Percentiles rank a stretch among this genome's conserved stretches.
Evolutionary conservation across 495 filamentous ascomycete genomes (phyloP).

Genomic region (Penicillium riverlandense): DNA sequence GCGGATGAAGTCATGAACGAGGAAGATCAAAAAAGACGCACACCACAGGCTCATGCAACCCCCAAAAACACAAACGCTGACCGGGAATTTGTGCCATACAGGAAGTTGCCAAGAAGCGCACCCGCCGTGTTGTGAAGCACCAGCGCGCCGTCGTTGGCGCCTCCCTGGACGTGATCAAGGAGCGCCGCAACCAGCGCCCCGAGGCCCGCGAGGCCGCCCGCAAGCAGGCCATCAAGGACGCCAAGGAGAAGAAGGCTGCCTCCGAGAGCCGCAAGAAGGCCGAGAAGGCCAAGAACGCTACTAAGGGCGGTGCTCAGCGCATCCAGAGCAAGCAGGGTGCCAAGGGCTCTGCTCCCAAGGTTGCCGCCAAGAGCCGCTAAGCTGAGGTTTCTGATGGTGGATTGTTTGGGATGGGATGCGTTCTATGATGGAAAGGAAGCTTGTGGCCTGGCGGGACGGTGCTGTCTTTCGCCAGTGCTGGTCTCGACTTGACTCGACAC

Average conservation of each 20-base stretch:
- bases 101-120: constrained; percentile 99
- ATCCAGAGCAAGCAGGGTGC: constrained; percentile 95
- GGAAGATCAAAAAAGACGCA: constrained; percentile 2
- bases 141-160: constrained; percentile 99
- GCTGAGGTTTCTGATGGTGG: constrained; percentile 11
- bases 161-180: constrained; percentile 99
- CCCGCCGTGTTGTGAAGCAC: constrained; percentile 94
- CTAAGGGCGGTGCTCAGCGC: constrained; percentile 67
- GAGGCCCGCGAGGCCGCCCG: constrained; percentile 93
- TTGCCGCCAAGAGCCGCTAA: constrained; percentile 85
- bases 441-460: background rate
- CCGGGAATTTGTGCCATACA: constrained; percentile 38
- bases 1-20: constrained; percentile 15
- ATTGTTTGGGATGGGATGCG: constrained; percentile 21
- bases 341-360: constrained; percentile 83
- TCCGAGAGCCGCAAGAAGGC: constrained; percentile 90
- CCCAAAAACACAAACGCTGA: constrained; percentile 22
- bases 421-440: constrained; percentile 2
- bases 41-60: no score
- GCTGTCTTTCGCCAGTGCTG: constrained; percentile 2
- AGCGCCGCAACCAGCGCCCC: constrained; percentile 86
- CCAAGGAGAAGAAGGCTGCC: constrained; percentile 94
- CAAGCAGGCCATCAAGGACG: constrained; percentile 82
- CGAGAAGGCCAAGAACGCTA: constrained; percentile 95
- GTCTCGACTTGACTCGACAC: no score